Percentiles rank a stretch among this genome's conserved stretches.
Conservation (phyloP, 371 early-diverging fungal species). For the Actinomortierella ambigua region DNA sequence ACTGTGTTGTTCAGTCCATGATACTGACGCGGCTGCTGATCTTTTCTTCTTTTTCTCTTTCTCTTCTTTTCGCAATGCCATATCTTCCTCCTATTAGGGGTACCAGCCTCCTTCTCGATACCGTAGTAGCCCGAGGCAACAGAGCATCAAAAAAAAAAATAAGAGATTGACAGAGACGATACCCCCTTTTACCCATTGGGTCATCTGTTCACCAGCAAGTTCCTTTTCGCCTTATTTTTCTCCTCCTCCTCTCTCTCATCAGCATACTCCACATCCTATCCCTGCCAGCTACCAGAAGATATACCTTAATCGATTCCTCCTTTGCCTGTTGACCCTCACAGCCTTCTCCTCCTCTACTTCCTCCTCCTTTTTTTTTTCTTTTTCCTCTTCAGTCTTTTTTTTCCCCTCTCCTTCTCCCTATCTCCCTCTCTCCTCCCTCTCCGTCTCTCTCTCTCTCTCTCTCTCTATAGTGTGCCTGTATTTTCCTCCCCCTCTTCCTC, state of each 20-base stretch:
- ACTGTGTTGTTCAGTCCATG: too few species aligned
- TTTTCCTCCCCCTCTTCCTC: background rate
- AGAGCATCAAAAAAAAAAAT: background rate
- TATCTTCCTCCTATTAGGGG: too few species aligned
- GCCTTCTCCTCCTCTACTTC: background rate
- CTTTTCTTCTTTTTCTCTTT: background rate
- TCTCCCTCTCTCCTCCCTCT: background rate
- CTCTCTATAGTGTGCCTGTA: background rate
- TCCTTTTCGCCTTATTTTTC: background rate
- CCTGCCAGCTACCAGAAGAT: too few species aligned
- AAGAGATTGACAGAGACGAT: too few species aligned
- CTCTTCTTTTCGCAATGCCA: background rate
- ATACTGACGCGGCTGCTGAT: constrained; percentile 4
- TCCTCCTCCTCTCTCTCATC: background rate
- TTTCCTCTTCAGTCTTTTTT: background rate
- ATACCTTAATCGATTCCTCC: background rate
- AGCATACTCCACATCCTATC: background rate
- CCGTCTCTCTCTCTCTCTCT: background rate
- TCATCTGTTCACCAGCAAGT: too few species aligned
- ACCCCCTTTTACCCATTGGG: too few species aligned
- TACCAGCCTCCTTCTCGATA: background rate
- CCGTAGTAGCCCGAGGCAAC: constrained; percentile 2
- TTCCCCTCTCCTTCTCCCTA: background rate
- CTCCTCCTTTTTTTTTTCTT: constrained; percentile 3
- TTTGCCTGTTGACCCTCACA: background rate